Conservation (phyloP, 257 asterid species). For the Eucommia ulmoides region DNA sequence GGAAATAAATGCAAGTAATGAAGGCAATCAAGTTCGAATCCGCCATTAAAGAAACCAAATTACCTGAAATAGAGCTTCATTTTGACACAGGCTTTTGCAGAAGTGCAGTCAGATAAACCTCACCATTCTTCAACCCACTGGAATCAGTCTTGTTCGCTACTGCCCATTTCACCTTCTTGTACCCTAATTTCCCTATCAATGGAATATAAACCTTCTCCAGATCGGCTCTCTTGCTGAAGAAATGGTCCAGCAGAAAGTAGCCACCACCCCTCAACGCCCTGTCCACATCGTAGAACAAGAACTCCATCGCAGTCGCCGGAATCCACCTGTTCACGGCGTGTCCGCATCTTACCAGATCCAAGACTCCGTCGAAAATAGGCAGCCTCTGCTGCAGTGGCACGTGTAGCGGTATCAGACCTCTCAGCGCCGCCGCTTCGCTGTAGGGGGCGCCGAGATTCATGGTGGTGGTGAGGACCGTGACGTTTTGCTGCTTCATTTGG, state of each 20-base stretch:
- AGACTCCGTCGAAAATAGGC: conserved; percentile 79
- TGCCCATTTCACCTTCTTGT: conserved; percentile 96
- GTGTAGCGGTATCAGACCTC: conserved; percentile 84
- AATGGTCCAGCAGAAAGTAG: conserved; percentile 68
- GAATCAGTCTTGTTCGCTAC: conserved; percentile 64
- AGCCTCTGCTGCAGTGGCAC: conserved; percentile 91
- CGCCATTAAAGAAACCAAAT: background rate
- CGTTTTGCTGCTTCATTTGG: conserved; percentile 76
- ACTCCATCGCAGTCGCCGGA: conserved; percentile 57
- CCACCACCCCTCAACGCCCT: conserved; percentile 93
- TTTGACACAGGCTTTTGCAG: conserved; percentile 76
- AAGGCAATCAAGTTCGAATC: background rate
- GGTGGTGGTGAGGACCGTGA: conserved; percentile 70
- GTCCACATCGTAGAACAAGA: conserved; percentile 78
- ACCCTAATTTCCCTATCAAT: conserved; percentile 68
- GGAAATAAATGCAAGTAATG: no score
- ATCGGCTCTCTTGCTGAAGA: conserved; percentile 70
- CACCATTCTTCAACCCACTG: conserved; percentile 75
- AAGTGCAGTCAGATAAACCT: conserved; percentile 81
- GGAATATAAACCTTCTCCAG: conserved; percentile 74
- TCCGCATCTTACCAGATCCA: conserved; percentile 92
- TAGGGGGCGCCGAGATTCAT: conserved; percentile 90
- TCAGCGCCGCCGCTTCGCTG: conserved; percentile 61
- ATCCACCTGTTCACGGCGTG: conserved; percentile 94
- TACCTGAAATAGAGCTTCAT: conserved; percentile 40